Percentiles rank a stretch among this genome's conserved stretches.
Conservation (phyloP, 2,329 filamentous ascomycete species). For the Venturia aucupariae region DNA sequence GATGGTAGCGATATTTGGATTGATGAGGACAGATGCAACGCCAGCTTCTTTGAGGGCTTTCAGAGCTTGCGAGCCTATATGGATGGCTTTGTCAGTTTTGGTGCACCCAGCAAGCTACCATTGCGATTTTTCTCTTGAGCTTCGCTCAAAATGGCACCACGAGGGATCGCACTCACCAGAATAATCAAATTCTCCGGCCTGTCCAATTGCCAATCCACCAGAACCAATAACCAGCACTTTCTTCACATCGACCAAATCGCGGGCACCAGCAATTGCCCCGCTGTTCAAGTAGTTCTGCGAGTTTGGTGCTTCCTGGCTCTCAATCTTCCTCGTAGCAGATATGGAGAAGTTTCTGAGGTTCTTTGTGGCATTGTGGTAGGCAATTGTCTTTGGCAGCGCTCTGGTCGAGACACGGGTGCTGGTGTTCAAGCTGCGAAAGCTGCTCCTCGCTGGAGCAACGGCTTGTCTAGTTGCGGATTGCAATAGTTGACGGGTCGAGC, state of each 20-base stretch:
- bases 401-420: conserved; percentile 1
- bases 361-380: neutral
- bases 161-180: conserved; percentile 58
- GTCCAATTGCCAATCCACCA: conserved; percentile 91
- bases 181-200: conserved; percentile 97
- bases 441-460: neutral
- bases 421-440: conserved; percentile 3
- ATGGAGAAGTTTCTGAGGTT: conserved; percentile 16
- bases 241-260: conserved; percentile 78
- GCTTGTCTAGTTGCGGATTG: neutral
- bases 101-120: neutral
- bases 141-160: neutral
- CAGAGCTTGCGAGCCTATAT: conserved; percentile 79
- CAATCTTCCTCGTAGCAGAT: conserved; percentile 22
- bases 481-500: neutral
- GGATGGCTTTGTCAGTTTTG: neutral
- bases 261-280: conserved; percentile 69
- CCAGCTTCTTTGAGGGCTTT: conserved; percentile 96
- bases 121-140: neutral
- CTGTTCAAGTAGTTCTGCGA: conserved; percentile 83
- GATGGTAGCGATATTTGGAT: conserved; percentile 97
- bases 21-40: conserved; percentile 84
- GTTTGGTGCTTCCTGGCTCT: conserved; percentile 62
- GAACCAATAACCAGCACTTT: conserved; percentile 95
- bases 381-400: neutral